Evolutionary conservation across 2,329 filamentous ascomycete species (phyloP).

Genomic region (Trichocomaceae sp.): DNA sequence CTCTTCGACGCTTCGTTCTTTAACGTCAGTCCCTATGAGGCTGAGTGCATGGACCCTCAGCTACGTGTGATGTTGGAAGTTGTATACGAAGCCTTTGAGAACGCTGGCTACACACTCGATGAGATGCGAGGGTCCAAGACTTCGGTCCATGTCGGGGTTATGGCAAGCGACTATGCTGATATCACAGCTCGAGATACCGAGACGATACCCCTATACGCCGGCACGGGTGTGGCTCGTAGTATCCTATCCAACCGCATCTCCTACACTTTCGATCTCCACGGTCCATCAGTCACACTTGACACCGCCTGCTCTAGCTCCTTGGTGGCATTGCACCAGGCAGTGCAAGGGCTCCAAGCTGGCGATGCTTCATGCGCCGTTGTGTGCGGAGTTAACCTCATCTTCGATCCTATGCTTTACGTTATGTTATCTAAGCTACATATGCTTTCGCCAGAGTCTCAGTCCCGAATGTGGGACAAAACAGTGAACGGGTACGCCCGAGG

Average conservation of each 20-base stretch:
- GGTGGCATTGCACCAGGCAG: conserved; percentile 30
- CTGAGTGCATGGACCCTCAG: conserved; percentile 10
- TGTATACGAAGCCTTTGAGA: conserved; percentile 34
- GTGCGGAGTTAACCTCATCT: conserved; percentile 21
- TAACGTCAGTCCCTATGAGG: conserved; percentile 3
- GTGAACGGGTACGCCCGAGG: conserved; percentile 47
- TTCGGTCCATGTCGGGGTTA: conserved; percentile 23
- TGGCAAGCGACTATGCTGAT: conserved; percentile 21
- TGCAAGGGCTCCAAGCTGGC: conserved; percentile 23
- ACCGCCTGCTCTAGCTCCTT: conserved; percentile 43
- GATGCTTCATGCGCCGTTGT: conserved; percentile 24
- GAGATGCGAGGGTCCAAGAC: conserved; percentile 21
- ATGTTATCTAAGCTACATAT: conserved; percentile 33
- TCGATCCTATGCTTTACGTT: conserved; percentile 27
- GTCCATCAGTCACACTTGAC: conserved; percentile 40
- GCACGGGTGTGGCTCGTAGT: conserved; percentile 27
- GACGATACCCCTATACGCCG: conserved; percentile 13
- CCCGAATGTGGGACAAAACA: conserved; percentile 40
- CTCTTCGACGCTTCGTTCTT: conserved; percentile 27
- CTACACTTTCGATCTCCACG: conserved; percentile 35
- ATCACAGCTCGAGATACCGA: conserved; percentile 16
- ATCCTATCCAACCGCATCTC: conserved; percentile 38
- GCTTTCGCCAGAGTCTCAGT: conserved; percentile 49
- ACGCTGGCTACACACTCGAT: conserved; percentile 17
- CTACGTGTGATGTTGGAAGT: conserved; percentile 25